A percentile compares a stretch with the other conserved stretches of the same genome.
Conservation (phyloP, 371 early-diverging fungal genomes). For the Vairimorpha ceranae region DNA sequence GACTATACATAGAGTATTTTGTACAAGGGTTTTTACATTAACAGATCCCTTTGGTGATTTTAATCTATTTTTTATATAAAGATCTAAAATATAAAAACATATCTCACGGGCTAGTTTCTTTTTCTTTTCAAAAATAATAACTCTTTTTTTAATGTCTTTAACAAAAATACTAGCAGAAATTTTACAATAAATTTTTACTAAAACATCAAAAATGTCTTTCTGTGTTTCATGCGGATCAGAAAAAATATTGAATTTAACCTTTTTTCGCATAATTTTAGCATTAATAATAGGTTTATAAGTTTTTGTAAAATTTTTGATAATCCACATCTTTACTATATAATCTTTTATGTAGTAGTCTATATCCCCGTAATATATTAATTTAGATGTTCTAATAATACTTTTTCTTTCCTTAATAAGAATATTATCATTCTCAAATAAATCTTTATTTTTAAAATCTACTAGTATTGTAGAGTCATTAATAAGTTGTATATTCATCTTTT, state of each 20-base stretch:
- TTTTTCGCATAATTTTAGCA: not conserved
- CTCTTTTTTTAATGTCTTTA: not conserved
- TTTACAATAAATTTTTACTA: not conserved
- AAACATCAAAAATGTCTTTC: not conserved
- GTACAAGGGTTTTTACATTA: not conserved
- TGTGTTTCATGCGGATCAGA: not conserved
- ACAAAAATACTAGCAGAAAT: not conserved
- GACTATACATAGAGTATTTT: not conserved
- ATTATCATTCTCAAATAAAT: slow-evolving; percentile 18
- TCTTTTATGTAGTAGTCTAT: not conserved
- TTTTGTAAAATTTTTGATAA: not conserved
- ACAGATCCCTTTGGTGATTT: not conserved
- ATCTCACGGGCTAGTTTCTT: not conserved
- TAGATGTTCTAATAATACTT: not conserved
- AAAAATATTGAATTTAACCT: not conserved
- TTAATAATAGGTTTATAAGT: not conserved
- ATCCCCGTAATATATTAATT: slow-evolving; percentile 1
- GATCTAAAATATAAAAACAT: not conserved
- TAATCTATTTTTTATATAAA: not conserved
- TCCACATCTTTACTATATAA: not conserved
- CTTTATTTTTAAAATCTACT: slow-evolving; percentile 7
- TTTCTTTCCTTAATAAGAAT: slow-evolving; percentile 5
- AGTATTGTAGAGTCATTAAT: not conserved
- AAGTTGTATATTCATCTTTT: not conserved
- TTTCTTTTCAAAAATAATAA: not conserved